Percentiles rank a stretch among this genome's conserved stretches.
Conservation (phyloP, 768 basidiomycete genomes). For the Pleurotus ostreatus region DNA sequence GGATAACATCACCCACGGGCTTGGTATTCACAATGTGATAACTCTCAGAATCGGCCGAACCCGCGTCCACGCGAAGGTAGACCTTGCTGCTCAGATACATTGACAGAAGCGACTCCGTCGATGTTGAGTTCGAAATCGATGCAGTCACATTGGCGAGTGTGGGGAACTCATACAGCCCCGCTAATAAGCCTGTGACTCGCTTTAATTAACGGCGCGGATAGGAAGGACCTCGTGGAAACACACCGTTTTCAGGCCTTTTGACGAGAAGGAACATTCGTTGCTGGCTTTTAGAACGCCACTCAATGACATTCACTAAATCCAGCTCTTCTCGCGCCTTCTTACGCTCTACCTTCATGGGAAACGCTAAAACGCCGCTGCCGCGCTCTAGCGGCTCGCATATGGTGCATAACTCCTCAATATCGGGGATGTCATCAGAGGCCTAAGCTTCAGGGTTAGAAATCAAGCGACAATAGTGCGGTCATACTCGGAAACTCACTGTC, state of each 20-base stretch:
- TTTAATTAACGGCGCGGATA: not conserved
- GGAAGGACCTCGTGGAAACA: not conserved
- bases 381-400: slow-evolving; percentile 58
- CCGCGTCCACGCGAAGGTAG: not conserved
- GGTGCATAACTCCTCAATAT: slow-evolving; percentile 77
- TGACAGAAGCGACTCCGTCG: slow-evolving; percentile 29
- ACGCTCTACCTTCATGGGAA: slow-evolving; percentile 81
- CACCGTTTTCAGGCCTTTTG: slow-evolving; percentile 81
- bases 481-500: slow-evolving; percentile 10
- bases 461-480: slow-evolving; percentile 3
- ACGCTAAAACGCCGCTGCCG: slow-evolving; percentile 53
- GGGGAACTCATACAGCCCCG: slow-evolving; percentile 88
- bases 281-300: slow-evolving; percentile 50
- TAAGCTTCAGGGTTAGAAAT: not conserved
- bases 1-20: slow-evolving; percentile 62
- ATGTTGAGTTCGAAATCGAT: slow-evolving; percentile 31
- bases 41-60: slow-evolving; percentile 15
- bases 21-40: slow-evolving; percentile 44
- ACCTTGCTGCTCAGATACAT: slow-evolving; percentile 33
- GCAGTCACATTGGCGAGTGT: slow-evolving; percentile 51
- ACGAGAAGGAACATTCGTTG: slow-evolving; percentile 71
- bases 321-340: slow-evolving; percentile 84
- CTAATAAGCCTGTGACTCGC: slow-evolving; percentile 69
- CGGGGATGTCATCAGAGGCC: slow-evolving; percentile 24
- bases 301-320: slow-evolving; percentile 82